Base-by-base conservation (phyloP, 768 basidiomycete species). In the Coprinopsis cinerea region DNA sequence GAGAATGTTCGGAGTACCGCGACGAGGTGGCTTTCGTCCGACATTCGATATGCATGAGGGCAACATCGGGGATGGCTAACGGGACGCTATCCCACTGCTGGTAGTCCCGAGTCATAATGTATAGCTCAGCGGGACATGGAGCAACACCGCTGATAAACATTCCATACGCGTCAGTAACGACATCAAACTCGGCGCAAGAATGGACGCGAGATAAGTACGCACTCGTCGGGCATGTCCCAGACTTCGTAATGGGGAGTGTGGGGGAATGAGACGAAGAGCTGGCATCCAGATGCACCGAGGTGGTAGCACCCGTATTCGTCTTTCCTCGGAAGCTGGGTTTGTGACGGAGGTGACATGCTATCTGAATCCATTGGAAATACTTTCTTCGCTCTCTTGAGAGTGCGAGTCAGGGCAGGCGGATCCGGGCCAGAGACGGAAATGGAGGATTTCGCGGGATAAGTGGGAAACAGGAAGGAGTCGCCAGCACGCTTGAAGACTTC, bases 181-280 rank as follows among this genome's bases (percentile, higher is more conserved):
- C 32, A 53, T 48, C 40, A 35, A 47, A 46, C 17, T 24, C 49
- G 44, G 30, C 18, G 48, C 13, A 42, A 25, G 41, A 43, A 43
- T 23, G 35, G 13, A 13, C 37, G 28, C 17, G 1, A 14, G 14
- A 15, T 32, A 25, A 48, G 15, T 13, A 63, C 67, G 26, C 43
- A 68, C 64, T 63, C 52, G 52, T 70, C 67, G 20, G 41, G 53
- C 55, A 64, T 59, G 52, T 70, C 68, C 68, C 68, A 70, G 15
- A 65, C 57, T 49, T 66, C 68, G 47, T 60, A 66, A 53, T 70
- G 65, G 14, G 64, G 59, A 1, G 62, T 53, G 41, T 61, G 47
- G 13, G 61, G 58, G 46, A 69, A 69, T 18, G 56, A 53, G 23
- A 69, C 55, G 13, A 57, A 57, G 18, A 67, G 49, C 15, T 60